Conservation (phyloP, 2,329 filamentous ascomycete species). For the Talaromyces sp. region DNA sequence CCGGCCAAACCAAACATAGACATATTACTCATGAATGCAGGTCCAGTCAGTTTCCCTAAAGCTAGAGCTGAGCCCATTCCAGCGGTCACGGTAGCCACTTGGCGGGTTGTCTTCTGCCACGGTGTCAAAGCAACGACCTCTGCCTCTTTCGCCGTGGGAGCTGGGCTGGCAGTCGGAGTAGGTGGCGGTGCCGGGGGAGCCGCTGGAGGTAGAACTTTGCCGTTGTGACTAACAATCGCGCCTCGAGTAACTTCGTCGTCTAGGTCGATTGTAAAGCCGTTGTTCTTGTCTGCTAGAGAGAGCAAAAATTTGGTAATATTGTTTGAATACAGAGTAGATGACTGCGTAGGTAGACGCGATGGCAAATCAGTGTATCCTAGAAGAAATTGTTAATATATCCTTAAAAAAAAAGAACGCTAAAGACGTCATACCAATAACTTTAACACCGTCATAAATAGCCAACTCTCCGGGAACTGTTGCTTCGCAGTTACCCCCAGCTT, state of each 20-base stretch:
- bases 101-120: constrained; percentile 72
- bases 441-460: constrained; percentile 68
- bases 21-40: constrained; percentile 80
- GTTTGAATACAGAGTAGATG: constrained; percentile 86
- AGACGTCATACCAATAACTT: constrained; percentile 63
- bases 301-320: constrained; percentile 87
- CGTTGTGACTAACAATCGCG: constrained; percentile 74
- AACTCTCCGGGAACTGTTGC: constrained; percentile 70
- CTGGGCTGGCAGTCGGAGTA: constrained; percentile 44
- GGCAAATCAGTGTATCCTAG: constrained; percentile 81
- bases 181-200: constrained; percentile 62
- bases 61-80: constrained; percentile 72
- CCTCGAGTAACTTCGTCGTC: constrained; percentile 81
- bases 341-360: constrained; percentile 79
- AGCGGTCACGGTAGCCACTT: constrained; percentile 68
- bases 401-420: neutral
- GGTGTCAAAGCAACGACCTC: constrained; percentile 67
- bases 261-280: constrained; percentile 73
- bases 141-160: constrained; percentile 46
- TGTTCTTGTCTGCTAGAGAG: constrained; percentile 72
- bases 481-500: constrained; percentile 84
- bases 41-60: constrained; percentile 73
- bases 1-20: constrained; percentile 81
- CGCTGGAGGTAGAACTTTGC: constrained; percentile 68
- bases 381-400: neutral